Percentiles rank a stretch among this genome's conserved stretches.
These are phyloP conservation scores for Eragrostis curvula DNA, from an alignment of 176 grass and related monocot genomes.

Conservation along the genomic window DNA sequence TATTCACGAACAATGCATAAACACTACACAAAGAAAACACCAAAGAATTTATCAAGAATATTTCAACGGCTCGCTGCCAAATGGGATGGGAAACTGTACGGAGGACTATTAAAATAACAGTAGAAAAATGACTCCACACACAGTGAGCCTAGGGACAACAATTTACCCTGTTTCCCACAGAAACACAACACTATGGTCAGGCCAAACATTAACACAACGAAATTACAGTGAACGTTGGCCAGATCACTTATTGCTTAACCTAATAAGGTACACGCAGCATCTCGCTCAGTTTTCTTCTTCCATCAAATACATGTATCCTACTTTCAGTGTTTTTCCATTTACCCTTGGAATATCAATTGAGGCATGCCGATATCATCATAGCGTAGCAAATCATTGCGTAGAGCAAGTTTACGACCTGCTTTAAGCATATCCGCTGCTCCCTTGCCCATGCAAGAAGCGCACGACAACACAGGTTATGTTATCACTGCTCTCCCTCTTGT, in stretches of 20 bases:
- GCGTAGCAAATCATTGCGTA: not conserved
- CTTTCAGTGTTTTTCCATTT: slow-evolving; percentile 19
- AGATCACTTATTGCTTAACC: slow-evolving; percentile 50
- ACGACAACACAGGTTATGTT: slow-evolving; percentile 65
- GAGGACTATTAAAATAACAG: not conserved
- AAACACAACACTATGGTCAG: slow-evolving; percentile 30
- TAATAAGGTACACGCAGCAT: slow-evolving; percentile 26
- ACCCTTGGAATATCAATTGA: slow-evolving; percentile 31
- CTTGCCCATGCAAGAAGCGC: slow-evolving; percentile 57
- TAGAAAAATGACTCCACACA: not conserved
- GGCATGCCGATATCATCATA: not conserved
- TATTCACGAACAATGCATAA: too few species aligned
- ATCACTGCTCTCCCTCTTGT: slow-evolving; percentile 65
- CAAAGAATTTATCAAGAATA: too few species aligned
- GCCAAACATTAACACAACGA: slow-evolving; percentile 4
- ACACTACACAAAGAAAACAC: too few species aligned
- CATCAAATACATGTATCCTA: slow-evolving; percentile 41
- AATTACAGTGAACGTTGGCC: slow-evolving; percentile 4
- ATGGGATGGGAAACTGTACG: not conserved
- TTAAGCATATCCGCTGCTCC: slow-evolving; percentile 48
- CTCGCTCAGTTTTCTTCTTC: not conserved
- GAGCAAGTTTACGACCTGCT: not conserved
- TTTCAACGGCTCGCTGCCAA: not conserved
- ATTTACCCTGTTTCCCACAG: not conserved
- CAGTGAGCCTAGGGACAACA: not conserved